Base-by-base conservation (phyloP, 164 flowering plant genomes). In the Houttuynia cordata region DNA sequence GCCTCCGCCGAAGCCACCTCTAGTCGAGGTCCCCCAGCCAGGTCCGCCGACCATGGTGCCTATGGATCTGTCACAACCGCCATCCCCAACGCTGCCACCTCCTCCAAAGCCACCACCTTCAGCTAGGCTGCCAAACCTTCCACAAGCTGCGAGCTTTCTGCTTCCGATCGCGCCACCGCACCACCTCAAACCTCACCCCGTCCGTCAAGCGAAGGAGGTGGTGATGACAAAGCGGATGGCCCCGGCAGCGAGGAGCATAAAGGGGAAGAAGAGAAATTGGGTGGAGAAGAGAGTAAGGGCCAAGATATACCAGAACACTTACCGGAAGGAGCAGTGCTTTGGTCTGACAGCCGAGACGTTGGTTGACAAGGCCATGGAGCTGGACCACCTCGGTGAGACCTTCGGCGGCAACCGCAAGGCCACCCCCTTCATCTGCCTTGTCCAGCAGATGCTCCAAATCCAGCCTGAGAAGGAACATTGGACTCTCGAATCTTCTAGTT, bases 261-360 rank as follows among this genome's bases (percentile, higher is more conserved):
- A 82, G 53, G 99, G 97, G 8, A 91, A 96, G 60, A 91, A 94
- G 0, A 96, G 91, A 63, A 88, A 94, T 66, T 80, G 91, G 62
- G 90, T 94, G 58, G 97, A 94, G 84, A 94, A 88, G 81, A 94
- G 86, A 0, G 53, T 94, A 52, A 68, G 99, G 60, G 71, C 93
- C 24, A 90, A 94, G 74, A 94, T 91, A n/a, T 91, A 94, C 73
- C 93, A 86, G 74, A 62, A 83, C 72, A 85, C 87, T 0, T 94
- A 80, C 75, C 91, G 97, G 99, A 94, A 94, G 70, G 99, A 94
- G 71, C 99, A 94, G 64, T 94, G 99, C 65, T 94, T 94, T 61
- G 96, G 99, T 0, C 71, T 94, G 22, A 94, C 99, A 0, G 99
- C 99, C 4, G 99, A 91, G 70, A 94, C 96, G 10, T 81, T 94